Evolutionary conservation across 257 asterid genomes (phyloP).

Genomic region (Knoxia roxburghii): DNA sequence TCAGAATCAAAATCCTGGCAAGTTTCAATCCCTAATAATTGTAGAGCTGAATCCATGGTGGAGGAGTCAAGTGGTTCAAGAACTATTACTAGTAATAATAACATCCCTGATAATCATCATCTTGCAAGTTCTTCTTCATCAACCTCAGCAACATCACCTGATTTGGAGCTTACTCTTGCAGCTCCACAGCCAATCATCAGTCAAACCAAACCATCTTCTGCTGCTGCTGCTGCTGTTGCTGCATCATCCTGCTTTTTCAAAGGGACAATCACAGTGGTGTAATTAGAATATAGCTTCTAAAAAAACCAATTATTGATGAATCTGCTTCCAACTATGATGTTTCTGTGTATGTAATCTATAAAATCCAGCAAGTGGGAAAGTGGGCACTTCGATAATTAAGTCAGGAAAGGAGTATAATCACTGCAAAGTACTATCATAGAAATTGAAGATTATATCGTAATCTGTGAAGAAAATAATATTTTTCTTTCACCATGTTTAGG

Average conservation of each 20-base stretch:
- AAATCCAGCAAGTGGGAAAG: too few relatives aligned
- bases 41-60: background rate
- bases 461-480: too few relatives aligned
- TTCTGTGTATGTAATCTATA: too few relatives aligned
- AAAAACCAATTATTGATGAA: background rate
- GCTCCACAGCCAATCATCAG: conserved; percentile 6
- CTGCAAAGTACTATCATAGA: too few relatives aligned
- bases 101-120: background rate
- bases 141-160: background rate
- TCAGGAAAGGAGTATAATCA: too few relatives aligned
- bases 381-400: too few relatives aligned
- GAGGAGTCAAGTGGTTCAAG: background rate
- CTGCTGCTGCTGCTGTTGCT: too few relatives aligned
- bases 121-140: background rate
- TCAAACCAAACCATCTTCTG: conserved; percentile 9
- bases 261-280: conserved; percentile 15
- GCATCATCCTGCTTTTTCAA: background rate
- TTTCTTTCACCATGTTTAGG: too few relatives aligned
- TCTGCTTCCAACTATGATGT: too few relatives aligned
- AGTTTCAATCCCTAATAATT: conserved; percentile 10
- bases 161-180: conserved; percentile 26
- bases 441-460: too few relatives aligned
- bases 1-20: background rate
- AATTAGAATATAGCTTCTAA: background rate
- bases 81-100: background rate